Conservation (phyloP, 148 eudicot genomes). For the Cornus suecica region DNA sequence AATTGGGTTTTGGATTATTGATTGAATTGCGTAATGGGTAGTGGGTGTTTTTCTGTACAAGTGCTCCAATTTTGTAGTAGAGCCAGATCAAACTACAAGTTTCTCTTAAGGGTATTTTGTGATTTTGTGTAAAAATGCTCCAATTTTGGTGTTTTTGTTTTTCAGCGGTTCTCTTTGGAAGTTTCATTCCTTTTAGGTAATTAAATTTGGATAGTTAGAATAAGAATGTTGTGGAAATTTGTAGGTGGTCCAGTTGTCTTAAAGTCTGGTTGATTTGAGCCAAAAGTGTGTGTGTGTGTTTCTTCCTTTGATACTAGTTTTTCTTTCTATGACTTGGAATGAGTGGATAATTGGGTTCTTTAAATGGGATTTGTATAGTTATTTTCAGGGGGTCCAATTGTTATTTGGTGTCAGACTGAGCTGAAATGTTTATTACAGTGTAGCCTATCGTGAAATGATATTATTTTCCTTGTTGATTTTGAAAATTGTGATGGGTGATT, state of each 20-base stretch:
- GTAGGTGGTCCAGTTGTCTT: not conserved
- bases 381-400: not conserved
- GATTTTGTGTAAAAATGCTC: no score
- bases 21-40: not conserved
- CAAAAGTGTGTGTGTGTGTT: no score
- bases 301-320: not conserved
- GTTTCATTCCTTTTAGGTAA: not conserved
- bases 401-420: constrained; percentile 3
- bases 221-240: not conserved
- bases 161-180: no score
- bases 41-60: not conserved
- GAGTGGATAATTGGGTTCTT: not conserved
- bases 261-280: not conserved
- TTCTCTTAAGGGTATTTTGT: no score
- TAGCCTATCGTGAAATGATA: not conserved
- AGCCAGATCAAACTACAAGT: not conserved
- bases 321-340: not conserved
- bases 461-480: not conserved
- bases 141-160: no score
- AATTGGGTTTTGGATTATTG: not conserved
- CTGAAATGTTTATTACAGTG: not conserved
- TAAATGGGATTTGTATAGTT: not conserved
- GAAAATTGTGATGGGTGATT: not conserved
- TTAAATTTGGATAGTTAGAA: not conserved
- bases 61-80: not conserved